A percentile compares a stretch with the other conserved stretches of the same genome.
These are phyloP conservation scores for Botrytis squamosa DNA, from an alignment of 2,329 filamentous ascomycete species.

Conservation along the genomic window DNA sequence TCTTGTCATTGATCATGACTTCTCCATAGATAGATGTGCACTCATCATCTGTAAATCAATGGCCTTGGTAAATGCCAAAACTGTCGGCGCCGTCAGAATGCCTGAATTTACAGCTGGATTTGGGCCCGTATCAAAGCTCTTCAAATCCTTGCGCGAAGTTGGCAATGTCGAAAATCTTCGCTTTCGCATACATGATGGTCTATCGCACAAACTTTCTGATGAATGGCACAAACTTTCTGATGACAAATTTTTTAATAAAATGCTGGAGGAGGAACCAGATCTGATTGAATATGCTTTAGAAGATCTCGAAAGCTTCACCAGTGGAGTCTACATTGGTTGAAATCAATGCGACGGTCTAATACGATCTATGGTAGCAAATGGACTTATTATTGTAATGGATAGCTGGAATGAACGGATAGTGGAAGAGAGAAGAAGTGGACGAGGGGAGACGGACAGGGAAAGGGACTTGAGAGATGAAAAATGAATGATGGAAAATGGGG, in stretches of 20 bases:
- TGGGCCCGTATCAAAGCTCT: neutral
- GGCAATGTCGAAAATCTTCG: neutral
- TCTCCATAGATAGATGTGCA: neutral
- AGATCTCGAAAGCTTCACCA: neutral
- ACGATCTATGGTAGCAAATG: neutral
- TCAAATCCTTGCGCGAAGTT: neutral
- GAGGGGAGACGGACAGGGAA: neutral
- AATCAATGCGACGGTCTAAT: neutral
- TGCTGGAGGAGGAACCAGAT: neutral
- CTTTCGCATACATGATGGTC: neutral
- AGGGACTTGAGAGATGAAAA: neutral
- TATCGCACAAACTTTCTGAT: neutral
- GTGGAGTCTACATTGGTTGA: neutral
- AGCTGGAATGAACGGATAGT: neutral
- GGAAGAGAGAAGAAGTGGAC: neutral
- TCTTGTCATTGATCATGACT: neutral
- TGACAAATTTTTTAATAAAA: neutral
- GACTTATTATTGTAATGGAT: neutral
- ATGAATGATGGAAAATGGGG: neutral
- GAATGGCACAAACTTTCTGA: neutral
- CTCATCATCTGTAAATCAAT: neutral
- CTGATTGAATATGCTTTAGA: neutral
- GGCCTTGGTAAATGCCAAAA: fast-evolving
- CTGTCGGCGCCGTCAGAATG: neutral
- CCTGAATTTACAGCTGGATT: neutral